These are phyloP conservation scores for Debaryomyces subglobosus DNA, from an alignment of 1,139 yeast species.

Conservation along the genomic window DNA sequence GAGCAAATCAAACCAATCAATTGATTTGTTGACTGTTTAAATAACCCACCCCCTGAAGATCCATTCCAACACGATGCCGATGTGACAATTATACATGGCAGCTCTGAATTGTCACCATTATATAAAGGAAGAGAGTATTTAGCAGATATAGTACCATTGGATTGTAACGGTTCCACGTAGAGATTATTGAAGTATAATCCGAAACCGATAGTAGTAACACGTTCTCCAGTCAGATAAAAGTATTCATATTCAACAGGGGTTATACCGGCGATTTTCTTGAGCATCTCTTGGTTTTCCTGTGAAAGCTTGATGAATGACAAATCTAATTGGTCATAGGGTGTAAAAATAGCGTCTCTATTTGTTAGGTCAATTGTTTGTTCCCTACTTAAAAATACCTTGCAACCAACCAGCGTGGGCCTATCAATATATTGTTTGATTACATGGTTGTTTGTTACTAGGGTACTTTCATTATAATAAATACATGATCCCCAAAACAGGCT, in stretches of 20 bases:
- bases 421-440: constrained; percentile 32
- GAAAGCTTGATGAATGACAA: constrained; percentile 37
- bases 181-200: constrained; percentile 50
- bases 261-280: constrained; percentile 1
- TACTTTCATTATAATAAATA: constrained; percentile 26
- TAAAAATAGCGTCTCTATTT: constrained; percentile 19
- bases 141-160: constrained; percentile 48
- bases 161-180: constrained; percentile 41
- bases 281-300: constrained; percentile 12
- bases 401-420: constrained; percentile 5
- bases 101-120: constrained; percentile 8
- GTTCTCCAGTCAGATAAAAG: constrained; percentile 29
- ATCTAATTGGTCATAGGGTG: constrained; percentile 39
- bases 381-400: constrained; percentile 14
- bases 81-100: constrained; percentile 47
- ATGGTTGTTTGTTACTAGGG: constrained; percentile 40
- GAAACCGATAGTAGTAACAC: constrained; percentile 55
- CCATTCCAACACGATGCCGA: constrained; percentile 78
- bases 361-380: constrained; percentile 11
- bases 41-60: constrained; percentile 72
- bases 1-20: constrained; percentile 65
- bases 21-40: constrained; percentile 31
- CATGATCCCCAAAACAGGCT: constrained; percentile 41
- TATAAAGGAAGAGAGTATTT: constrained; percentile 18
- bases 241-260: constrained; percentile 14